phyloP scores from a whole-genome alignment of 495 filamentous ascomycete genomes.

The Penicillium dipodomyicola region DNA sequence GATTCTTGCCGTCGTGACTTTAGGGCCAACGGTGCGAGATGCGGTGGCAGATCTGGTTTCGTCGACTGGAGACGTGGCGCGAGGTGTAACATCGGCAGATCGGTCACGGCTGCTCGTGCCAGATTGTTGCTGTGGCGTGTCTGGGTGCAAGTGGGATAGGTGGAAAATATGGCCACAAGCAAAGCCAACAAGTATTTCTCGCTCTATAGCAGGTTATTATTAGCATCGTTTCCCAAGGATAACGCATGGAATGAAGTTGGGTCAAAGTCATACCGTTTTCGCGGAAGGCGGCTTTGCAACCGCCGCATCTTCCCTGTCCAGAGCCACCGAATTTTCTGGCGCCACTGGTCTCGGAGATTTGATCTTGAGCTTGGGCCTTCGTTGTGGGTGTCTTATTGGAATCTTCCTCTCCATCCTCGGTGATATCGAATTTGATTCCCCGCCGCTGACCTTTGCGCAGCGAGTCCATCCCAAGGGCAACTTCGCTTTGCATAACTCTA shows the following conservation, averaged over 20 bases:
- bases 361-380: slow-evolving; percentile 30
- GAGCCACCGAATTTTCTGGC: slow-evolving; percentile 26
- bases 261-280: slow-evolving; percentile 46
- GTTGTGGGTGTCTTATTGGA: slow-evolving; percentile 38
- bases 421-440: slow-evolving; percentile 85
- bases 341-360: slow-evolving; percentile 12
- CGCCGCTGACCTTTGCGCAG: slow-evolving; percentile 72
- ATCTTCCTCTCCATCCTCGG: slow-evolving; percentile 33
- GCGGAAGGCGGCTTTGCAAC: slow-evolving; percentile 59
- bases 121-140: slow-evolving; percentile 34
- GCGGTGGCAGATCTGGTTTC: slow-evolving; percentile 29
- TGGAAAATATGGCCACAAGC: slow-evolving; percentile 93
- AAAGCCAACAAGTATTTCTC: slow-evolving; percentile 81
- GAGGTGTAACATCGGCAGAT: slow-evolving; percentile 31
- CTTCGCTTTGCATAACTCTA: slow-evolving; percentile 80
- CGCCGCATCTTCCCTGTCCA: slow-evolving; percentile 48
- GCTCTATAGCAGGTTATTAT: slow-evolving; percentile 45
- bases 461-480: slow-evolving; percentile 74
- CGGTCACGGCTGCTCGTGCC: slow-evolving; percentile 13
- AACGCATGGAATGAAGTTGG: not conserved
- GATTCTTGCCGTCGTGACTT: slow-evolving; percentile 85
- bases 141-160: slow-evolving; percentile 66
- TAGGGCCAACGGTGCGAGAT: slow-evolving; percentile 68
- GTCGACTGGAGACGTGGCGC: slow-evolving; percentile 27
- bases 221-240: not conserved